Conservation (phyloP, 768 basidiomycete genomes). For the Dioszegia crocea region DNA sequence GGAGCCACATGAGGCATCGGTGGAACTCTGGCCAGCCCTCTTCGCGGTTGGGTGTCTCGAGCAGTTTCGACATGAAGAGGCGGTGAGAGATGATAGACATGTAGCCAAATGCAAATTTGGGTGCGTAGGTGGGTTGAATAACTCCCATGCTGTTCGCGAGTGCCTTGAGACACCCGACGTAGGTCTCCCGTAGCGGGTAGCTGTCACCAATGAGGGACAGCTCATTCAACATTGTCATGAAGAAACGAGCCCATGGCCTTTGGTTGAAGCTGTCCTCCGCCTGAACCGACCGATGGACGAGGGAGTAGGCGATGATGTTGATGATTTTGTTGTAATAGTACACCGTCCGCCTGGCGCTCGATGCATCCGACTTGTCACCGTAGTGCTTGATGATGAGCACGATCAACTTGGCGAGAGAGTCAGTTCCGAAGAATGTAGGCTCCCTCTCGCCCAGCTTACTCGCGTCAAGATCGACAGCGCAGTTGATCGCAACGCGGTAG, state of each 20-base stretch:
- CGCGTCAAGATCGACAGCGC: conserved; percentile 79
- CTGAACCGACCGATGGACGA: conserved; percentile 93
- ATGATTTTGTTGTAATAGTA: conserved; percentile 95
- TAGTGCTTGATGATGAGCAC: conserved; percentile 99
- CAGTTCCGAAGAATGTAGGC: conserved; percentile 82
- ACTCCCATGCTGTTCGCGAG: conserved; percentile 95
- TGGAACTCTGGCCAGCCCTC: conserved; percentile 98
- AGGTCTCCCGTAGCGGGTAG: conserved; percentile 75
- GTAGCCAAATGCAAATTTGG: conserved; percentile 98
- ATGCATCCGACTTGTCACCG: conserved; percentile 81
- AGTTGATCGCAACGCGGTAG: conserved; percentile 95
- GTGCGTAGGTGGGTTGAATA: conserved; percentile 91
- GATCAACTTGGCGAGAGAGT: conserved; percentile 90
- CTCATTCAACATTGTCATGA: conserved; percentile 92
- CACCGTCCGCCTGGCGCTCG: conserved; percentile 91
- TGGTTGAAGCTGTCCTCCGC: conserved; percentile 87
- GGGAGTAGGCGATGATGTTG: conserved; percentile 91
- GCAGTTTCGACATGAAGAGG: conserved; percentile 92
- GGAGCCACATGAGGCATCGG: conserved; percentile 83
- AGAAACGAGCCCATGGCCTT: conserved; percentile 97
- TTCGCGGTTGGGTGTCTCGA: conserved; percentile 71
- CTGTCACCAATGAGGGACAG: conserved; percentile 68
- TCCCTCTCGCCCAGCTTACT: conserved; percentile 52
- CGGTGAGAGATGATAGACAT: conserved; percentile 92
- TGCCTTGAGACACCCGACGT: conserved; percentile 68